Evolutionary conservation across 768 basidiomycete genomes (phyloP).

Genomic region (Termitomyces sp.): DNA sequence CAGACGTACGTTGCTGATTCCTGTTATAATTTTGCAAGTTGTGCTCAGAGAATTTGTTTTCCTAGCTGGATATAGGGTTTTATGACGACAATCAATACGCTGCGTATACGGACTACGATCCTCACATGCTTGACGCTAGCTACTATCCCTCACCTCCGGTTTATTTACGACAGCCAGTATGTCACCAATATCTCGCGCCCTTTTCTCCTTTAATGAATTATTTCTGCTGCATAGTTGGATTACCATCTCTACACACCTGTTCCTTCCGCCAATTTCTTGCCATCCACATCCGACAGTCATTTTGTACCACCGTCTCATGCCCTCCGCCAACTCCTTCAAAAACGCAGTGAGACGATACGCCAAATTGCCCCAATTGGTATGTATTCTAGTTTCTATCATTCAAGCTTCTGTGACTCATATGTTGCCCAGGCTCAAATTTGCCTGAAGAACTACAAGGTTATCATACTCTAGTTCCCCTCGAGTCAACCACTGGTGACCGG

Average conservation of each 20-base stretch:
- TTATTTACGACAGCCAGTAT: conserved; percentile 68
- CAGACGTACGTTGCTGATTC: conserved; percentile 18
- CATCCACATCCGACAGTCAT: conserved; percentile 44
- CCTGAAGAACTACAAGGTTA: conserved; percentile 91
- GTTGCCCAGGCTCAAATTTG: conserved; percentile 44
- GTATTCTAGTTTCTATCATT: background rate
- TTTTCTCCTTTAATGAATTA: background rate
- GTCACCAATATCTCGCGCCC: conserved; percentile 10
- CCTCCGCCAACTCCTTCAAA: conserved; percentile 39
- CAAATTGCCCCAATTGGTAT: conserved; percentile 34
- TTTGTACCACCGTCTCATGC: conserved; percentile 56
- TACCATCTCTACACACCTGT: conserved; percentile 88
- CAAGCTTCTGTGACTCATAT: conserved; percentile 21
- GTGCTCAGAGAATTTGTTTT: background rate
- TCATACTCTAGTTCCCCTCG: conserved; percentile 80
- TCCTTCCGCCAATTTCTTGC: conserved; percentile 48
- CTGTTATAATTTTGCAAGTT: background rate
- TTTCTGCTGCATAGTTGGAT: conserved; percentile 54
- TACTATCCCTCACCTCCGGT: conserved; percentile 40
- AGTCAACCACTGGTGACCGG: conserved; percentile 48
- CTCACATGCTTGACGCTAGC: conserved; percentile 25
- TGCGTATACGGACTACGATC: conserved; percentile 31
- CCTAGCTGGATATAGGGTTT: conserved; percentile 23
- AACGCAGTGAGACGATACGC: conserved; percentile 64
- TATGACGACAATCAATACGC: conserved; percentile 25